Percentiles rank a stretch among this genome's conserved stretches.
phyloP scores from a whole-genome alignment of 768 basidiomycete species.

The Suillus bovinus region DNA sequence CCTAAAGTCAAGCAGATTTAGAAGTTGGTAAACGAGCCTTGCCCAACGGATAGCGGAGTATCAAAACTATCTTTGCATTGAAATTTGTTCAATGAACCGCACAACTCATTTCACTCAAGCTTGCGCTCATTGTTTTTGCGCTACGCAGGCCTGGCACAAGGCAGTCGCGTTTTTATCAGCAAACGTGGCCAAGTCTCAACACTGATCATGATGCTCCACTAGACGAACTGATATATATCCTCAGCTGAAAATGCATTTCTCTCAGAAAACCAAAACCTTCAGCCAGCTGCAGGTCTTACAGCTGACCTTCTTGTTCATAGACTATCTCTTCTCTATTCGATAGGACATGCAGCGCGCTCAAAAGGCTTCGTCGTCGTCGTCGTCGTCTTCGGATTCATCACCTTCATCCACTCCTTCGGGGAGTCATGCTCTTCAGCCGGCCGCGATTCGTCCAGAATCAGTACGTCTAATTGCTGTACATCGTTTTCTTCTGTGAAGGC shows the following conservation, averaged over 20 bases:
- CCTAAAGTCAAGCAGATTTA: conserved; percentile 5
- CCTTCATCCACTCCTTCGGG: neutral
- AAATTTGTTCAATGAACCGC: conserved; percentile 21
- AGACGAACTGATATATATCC: conserved; percentile 6
- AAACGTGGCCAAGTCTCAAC: conserved; percentile 23
- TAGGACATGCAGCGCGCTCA: conserved; percentile 2
- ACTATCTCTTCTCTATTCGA: neutral
- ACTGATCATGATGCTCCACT: conserved; percentile 6
- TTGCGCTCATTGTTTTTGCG: conserved; percentile 22
- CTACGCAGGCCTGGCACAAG: conserved; percentile 32
- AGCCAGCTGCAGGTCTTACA: neutral
- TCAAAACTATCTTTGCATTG: conserved; percentile 20
- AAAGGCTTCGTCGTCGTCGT: conserved; percentile 2
- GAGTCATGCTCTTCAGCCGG: neutral
- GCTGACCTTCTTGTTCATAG: neutral
- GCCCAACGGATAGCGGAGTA: conserved; percentile 29
- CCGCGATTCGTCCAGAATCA: neutral
- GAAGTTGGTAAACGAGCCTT: conserved; percentile 9
- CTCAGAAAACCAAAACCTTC: conserved; percentile 2
- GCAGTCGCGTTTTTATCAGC: conserved; percentile 28
- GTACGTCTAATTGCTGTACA: neutral
- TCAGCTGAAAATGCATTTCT: neutral
- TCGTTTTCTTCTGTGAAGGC: conserved; percentile 8
- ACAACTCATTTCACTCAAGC: conserved; percentile 20
- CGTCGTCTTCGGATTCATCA: conserved; percentile 6